Evolutionary conservation across 2,329 filamentous ascomycete genomes (phyloP).

Genomic region (Meredithiella fracta): DNA sequence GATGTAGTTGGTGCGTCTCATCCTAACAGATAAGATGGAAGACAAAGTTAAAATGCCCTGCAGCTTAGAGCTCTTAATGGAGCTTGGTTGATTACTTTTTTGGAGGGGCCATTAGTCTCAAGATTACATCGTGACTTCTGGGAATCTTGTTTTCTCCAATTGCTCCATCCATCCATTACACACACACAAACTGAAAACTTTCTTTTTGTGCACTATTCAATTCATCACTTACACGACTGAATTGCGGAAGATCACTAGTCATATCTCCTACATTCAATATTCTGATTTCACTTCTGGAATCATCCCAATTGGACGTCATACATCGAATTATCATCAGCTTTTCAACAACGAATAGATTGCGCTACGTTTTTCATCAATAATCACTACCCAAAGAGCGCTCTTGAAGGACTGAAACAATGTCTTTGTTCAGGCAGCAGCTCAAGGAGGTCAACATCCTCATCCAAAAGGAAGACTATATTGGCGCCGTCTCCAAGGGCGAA

Average conservation of each 20-base stretch:
- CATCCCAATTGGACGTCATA: too few relatives aligned
- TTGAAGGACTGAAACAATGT: constrained; percentile 25
- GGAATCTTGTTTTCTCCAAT: background rate
- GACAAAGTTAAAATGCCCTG: background rate
- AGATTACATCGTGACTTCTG: background rate
- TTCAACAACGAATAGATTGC: too few relatives aligned
- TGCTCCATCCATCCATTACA: background rate
- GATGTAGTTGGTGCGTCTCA: too few relatives aligned
- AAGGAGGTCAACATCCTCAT: constrained; percentile 69
- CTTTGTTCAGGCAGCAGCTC: constrained; percentile 49
- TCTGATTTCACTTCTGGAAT: too few relatives aligned
- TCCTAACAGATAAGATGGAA: too few relatives aligned
- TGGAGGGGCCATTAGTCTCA: background rate
- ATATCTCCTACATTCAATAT: too few relatives aligned
- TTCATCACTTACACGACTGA: background rate
- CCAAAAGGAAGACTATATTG: constrained; percentile 62
- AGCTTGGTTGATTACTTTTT: background rate
- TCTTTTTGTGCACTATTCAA: too few relatives aligned
- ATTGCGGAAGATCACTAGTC: background rate
- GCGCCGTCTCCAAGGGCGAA: constrained; percentile 52
- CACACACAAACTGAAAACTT: too few relatives aligned
- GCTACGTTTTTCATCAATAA: background rate
- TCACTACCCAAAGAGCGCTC: background rate
- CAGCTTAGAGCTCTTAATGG: background rate
- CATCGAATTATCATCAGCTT: too few relatives aligned